These are phyloP conservation scores for Coelastrella sp. DNA, from an alignment of 139 green algal species.

Conservation along the genomic window DNA sequence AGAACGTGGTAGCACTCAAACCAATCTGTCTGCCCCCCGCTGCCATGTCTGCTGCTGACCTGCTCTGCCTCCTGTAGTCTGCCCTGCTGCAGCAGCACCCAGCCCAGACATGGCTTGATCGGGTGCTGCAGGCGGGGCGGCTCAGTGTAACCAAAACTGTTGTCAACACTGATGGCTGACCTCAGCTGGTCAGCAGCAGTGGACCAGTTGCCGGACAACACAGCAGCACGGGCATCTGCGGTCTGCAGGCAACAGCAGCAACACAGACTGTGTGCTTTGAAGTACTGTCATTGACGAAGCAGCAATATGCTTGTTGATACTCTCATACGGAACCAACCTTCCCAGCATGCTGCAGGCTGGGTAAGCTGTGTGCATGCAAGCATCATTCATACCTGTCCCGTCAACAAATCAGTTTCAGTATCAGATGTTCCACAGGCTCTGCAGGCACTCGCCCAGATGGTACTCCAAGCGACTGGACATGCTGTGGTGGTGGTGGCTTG, in stretches of 20 bases:
- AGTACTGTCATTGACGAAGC: background rate
- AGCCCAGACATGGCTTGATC: constrained; percentile 64
- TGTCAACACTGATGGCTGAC: no score
- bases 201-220: background rate
- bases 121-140: constrained; percentile 69
- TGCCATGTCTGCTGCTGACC: constrained; percentile 47
- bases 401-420: background rate
- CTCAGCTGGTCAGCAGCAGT: constrained; percentile 24
- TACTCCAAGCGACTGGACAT: background rate
- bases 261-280: background rate
- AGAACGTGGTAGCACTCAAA: no score
- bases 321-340: background rate
- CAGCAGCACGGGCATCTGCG: constrained; percentile 2
- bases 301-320: background rate
- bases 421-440: no score
- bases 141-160: constrained; percentile 60
- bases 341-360: no score
- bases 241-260: background rate
- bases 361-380: background rate
- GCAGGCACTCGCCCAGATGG: no score
- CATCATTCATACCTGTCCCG: no score
- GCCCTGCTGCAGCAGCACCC: constrained; percentile 53
- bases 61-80: constrained; percentile 46
- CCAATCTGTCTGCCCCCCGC: no score
- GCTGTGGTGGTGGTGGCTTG: background rate